Evolutionary conservation across 179 eudicot species (phyloP).

Genomic region (Vitellaria paradoxa): DNA sequence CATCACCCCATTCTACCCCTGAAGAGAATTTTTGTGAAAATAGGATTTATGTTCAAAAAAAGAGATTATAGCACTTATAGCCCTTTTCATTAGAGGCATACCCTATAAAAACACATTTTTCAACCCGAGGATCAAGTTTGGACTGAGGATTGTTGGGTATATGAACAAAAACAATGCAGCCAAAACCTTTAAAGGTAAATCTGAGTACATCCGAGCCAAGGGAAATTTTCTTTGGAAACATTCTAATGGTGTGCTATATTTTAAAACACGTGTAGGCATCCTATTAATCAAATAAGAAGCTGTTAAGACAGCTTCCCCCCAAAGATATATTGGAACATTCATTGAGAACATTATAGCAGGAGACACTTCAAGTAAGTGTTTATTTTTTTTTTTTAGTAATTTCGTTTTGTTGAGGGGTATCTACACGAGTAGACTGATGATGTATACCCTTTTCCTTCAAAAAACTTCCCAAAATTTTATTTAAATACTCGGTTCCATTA

Average conservation of each 20-base stretch:
- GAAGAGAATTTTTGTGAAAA: background rate
- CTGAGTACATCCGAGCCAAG: background rate
- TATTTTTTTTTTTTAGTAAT: background rate
- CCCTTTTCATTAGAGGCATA: background rate
- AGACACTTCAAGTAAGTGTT: background rate
- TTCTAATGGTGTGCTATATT: background rate
- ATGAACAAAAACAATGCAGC: background rate
- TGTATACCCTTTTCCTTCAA: background rate
- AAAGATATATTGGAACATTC: background rate
- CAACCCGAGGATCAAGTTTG: background rate
- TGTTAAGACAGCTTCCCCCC: background rate
- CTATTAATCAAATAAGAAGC: background rate
- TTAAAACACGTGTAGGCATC: background rate
- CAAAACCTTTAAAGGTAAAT: background rate
- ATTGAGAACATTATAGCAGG: background rate
- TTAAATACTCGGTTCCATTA: background rate
- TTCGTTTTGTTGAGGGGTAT: background rate
- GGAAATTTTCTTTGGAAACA: background rate
- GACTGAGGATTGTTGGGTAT: background rate
- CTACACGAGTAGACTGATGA: background rate
- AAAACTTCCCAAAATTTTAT: background rate
- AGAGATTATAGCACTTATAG: background rate
- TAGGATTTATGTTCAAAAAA: background rate
- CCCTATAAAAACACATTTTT: slow-evolving; percentile 2
- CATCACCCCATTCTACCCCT: background rate